phyloP scores from a whole-genome alignment of 2,329 filamentous ascomycete species.

The Pyricularia sp. region DNA sequence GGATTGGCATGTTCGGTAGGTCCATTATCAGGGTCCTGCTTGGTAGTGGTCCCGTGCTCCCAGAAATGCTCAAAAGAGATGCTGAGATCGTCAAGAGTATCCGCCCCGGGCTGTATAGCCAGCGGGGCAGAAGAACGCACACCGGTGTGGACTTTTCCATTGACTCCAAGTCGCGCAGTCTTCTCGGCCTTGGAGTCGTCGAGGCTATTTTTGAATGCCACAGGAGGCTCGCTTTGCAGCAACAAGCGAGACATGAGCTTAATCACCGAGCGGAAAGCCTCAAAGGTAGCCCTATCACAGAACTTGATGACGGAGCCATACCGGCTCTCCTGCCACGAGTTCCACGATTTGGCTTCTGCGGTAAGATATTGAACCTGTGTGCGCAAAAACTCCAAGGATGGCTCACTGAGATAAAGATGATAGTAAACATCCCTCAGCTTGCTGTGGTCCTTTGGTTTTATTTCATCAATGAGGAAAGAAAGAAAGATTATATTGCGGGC shows the following conservation, averaged over 20 bases:
- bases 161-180: background rate
- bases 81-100: constrained; percentile 8
- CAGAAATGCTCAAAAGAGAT: constrained; percentile 19
- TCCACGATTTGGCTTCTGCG: constrained; percentile 20
- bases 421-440: constrained; percentile 43
- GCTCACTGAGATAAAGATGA: constrained; percentile 30
- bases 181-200: background rate
- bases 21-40: background rate
- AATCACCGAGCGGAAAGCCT: constrained; percentile 15
- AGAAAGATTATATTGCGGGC: constrained; percentile 43
- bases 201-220: constrained; percentile 21
- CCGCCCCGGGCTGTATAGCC: constrained; percentile 12
- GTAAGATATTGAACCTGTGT: constrained; percentile 31
- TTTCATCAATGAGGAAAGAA: constrained; percentile 33
- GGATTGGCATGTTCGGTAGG: constrained; percentile 24
- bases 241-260: background rate
- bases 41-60: constrained; percentile 18
- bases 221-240: background rate
- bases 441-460: constrained; percentile 9
- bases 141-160: constrained; percentile 12
- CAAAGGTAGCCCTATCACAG: constrained; percentile 32
- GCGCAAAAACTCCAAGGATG: constrained; percentile 22
- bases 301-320: constrained; percentile 35
- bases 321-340: constrained; percentile 27
- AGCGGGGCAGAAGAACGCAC: constrained; percentile 26